Base-by-base conservation (phyloP, 2,329 filamentous ascomycete genomes). In the Aciculosporium take region DNA sequence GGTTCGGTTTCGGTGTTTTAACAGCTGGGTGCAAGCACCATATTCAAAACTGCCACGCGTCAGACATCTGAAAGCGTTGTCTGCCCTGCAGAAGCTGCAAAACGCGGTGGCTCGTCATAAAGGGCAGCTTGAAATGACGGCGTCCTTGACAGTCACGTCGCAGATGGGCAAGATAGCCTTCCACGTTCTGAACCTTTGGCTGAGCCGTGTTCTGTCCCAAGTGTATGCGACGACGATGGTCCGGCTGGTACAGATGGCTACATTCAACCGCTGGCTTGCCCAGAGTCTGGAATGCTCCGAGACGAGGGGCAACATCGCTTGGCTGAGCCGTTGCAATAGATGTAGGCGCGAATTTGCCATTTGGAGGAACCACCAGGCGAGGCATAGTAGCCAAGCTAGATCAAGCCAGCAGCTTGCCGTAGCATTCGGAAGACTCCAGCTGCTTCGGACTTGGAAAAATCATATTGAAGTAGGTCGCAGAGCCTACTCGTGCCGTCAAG, bases 1-100 rank as follows among this genome's bases (percentile, higher is more conserved):
- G 45, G 62, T 91, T 41, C 69, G 79, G 42, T 75, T 64, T 44
- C 63, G 64, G 9, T 63, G 56, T 41, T 64, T 63, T 41, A 51
- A 52, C 31, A 53, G 54, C 29, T 64, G 61, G 61, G 56, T 51
- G 25, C 54, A 59, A 39, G 51, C 52, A 6, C 60, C 61, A 12
- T 52, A 45, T 24, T 51, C 55, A 9, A 54, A 49, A 15, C 46
- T 54, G 5, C 57, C 58, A 3, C 50, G 45, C 1, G 45, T 50
- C 4, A 56, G 59, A n/a, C 49, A 55, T 15, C 47, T 64, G 39
- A 56, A 50, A 33, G 51, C 51, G 5, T 40, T 47, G 2, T 56
- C 53, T 5, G 52, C 52, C 5, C 48, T 59, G 2, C 57, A 56
- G 39, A 63, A 63, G 39, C 53, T 62, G 40, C 54, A 53, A 21